Conservation (phyloP, 176 grass and related monocot genomes). For the Puya raimondii region DNA sequence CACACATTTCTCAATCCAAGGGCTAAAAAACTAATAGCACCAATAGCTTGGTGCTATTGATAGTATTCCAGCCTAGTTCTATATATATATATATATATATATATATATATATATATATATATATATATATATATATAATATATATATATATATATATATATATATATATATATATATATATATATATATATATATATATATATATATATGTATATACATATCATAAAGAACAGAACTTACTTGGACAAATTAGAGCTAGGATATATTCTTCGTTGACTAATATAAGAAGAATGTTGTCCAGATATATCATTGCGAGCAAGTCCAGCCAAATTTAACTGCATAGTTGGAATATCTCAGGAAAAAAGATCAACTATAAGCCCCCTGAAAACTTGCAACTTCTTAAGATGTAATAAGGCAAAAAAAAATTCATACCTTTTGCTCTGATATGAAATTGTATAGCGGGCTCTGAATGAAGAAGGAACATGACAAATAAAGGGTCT, state of each 20-base stretch:
- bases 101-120: too few species aligned
- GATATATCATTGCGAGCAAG: constrained; percentile 55
- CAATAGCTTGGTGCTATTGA: too few species aligned
- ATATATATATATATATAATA: too few species aligned
- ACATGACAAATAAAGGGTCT: constrained; percentile 19
- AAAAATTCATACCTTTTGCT: constrained; percentile 53
- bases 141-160: too few species aligned
- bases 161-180: too few species aligned
- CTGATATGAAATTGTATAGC: constrained; percentile 66
- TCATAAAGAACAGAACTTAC: constrained; percentile 30
- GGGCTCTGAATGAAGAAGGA: constrained; percentile 59
- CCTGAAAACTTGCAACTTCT: not conserved
- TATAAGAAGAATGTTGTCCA: constrained; percentile 49
- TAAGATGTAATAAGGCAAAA: constrained; percentile 6
- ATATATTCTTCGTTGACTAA: constrained; percentile 35
- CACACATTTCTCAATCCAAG: too few species aligned
- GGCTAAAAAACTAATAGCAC: too few species aligned
- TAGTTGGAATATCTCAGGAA: constrained; percentile 23
- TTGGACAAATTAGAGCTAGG: constrained; percentile 30
- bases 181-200: not conserved
- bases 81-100: too few species aligned
- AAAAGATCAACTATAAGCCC: not conserved
- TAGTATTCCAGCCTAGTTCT: too few species aligned
- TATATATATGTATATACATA: not conserved
- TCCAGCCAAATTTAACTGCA: constrained; percentile 65